phyloP scores from a whole-genome alignment of 2,329 filamentous ascomycete species.

The Cladorrhinum sp. region DNA sequence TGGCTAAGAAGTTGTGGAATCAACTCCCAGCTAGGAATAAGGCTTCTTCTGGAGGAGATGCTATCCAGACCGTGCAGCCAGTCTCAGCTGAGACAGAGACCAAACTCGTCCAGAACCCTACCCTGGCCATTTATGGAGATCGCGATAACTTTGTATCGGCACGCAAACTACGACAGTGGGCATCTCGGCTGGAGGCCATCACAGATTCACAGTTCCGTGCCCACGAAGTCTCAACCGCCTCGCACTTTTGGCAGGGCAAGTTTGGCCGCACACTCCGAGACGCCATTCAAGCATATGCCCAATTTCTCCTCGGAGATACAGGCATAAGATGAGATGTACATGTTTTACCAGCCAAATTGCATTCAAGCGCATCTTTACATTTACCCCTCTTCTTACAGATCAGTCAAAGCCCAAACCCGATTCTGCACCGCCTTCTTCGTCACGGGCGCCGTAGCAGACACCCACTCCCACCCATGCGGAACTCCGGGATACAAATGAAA shows the following conservation, averaged over 20 bases:
- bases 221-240: conserved; percentile 45
- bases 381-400: conserved; percentile 14
- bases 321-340: not conserved
- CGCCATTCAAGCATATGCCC: conserved; percentile 32
- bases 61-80: not conserved
- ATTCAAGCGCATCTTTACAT: too few relatives aligned
- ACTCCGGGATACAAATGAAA: conserved; percentile 41
- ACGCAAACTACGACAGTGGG: conserved; percentile 26
- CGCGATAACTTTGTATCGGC: conserved; percentile 26
- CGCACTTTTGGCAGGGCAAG: conserved; percentile 55
- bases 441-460: conserved; percentile 11
- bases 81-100: conserved; percentile 40
- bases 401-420: conserved; percentile 19
- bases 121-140: conserved; percentile 49
- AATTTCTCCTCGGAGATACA: conserved; percentile 22
- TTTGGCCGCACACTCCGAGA: conserved; percentile 35
- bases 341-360: not conserved
- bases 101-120: conserved; percentile 57
- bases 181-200: conserved; percentile 43
- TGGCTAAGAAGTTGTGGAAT: conserved; percentile 22
- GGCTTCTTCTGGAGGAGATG: not conserved
- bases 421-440: conserved; percentile 27
- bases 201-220: conserved; percentile 41
- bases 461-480: conserved; percentile 37
- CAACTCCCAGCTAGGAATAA: conserved; percentile 12